Base-by-base conservation (phyloP, 108 stramenopile genomes). In the Cyclotella cryptica region DNA sequence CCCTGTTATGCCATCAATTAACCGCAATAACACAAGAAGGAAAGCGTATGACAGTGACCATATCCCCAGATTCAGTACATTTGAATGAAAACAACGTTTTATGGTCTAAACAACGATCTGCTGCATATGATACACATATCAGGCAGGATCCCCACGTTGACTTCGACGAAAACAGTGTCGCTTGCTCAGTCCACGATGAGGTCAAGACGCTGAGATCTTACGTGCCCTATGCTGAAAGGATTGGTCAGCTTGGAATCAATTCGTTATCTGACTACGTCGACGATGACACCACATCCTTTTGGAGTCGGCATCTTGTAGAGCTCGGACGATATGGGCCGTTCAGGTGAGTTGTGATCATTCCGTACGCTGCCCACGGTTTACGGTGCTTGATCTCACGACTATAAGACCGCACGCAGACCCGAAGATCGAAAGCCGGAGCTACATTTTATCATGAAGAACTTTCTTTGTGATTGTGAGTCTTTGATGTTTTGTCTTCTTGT, bases 281-380 rank as follows among this genome's bases (percentile, higher is more conserved):
- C 0, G 71, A 77, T 52, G 71, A 83, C 27, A 35, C 24, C 26
- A 4, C 43, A 18, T 27, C 29, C 0, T 78, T 83, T 39, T 78
- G 71, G 65, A 83, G 77, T 59, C 39, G 54, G 59, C 84, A 87
- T 9, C 64, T 79, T 15, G 78, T 93, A 52, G 79, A 89, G 26
- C 52, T 93, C 47, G 93, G 92, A 13, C 66, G 84, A 30, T 93
- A 93, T 51, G 92, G 90, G 12, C 89, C 92, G 14, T 51, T 84
- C 45, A 75, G 29, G 68, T 72, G 26, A 69, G 59, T 28, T 18
- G 15, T 47, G 11, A 13, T 41, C 3, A 17, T 22, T 19, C 8
- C 11, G 59, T 35, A 19, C 22, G 47, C 45, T 18, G 22, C 44
- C 27, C 41, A 17, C 52, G 17, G 41, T 72, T 64, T 57, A 42